phyloP scores from a whole-genome alignment of 192 early-diverging fungal genomes.

The Coemansia sp. region DNA sequence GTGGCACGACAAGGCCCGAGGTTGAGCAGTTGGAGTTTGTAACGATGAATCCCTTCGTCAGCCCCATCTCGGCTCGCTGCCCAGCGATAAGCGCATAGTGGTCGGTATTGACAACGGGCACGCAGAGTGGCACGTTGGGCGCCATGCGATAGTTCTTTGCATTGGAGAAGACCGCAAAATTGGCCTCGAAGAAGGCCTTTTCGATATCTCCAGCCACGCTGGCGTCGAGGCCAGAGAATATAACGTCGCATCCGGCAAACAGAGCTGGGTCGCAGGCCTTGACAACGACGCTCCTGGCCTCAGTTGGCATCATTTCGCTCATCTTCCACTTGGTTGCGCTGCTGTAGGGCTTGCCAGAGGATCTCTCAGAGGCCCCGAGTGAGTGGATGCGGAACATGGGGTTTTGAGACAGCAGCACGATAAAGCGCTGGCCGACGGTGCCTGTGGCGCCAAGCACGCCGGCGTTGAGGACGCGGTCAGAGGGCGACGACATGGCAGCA shows the following conservation, averaged over 20 bases:
- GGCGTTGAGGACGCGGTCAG: constrained; percentile 62
- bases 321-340: constrained; percentile 91
- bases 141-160: constrained; percentile 96
- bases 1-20: constrained; percentile 89
- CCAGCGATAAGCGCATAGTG: constrained; percentile 84
- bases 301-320: constrained; percentile 71
- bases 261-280: constrained; percentile 73
- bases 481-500: constrained; percentile 17
- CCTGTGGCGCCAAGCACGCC: constrained; percentile 97
- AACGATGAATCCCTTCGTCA: constrained; percentile 84
- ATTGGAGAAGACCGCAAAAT: constrained; percentile 93
- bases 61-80: constrained; percentile 66
- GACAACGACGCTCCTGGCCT: constrained; percentile 64
- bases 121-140: constrained; percentile 87
- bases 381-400: constrained; percentile 86
- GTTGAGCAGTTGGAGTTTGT: constrained; percentile 99
- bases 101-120: constrained; percentile 88
- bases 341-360: constrained; percentile 83
- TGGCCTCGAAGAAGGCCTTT: constrained; percentile 83
- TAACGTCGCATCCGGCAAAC: constrained; percentile 83
- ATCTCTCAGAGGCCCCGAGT: constrained; percentile 89
- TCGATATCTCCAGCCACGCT: constrained; percentile 95
- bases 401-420: constrained; percentile 84
- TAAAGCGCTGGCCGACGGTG: constrained; percentile 98
- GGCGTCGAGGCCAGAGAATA: constrained; percentile 96